phyloP scores from a whole-genome alignment of 208 protist species.

The Wallacemonas sp. region DNA sequence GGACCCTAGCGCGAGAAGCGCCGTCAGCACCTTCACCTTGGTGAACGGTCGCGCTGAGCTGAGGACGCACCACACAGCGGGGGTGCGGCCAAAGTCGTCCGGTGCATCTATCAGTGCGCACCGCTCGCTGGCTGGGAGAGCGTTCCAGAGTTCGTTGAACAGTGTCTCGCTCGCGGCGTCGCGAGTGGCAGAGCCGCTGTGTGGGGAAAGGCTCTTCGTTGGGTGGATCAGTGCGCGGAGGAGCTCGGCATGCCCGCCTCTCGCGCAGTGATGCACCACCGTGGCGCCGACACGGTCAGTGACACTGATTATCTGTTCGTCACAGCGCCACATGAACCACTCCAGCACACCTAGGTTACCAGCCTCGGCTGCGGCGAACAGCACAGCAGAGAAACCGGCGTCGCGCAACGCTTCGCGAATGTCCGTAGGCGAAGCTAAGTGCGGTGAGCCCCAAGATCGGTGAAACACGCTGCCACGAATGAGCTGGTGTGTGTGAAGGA shows the following conservation, averaged over 20 bases:
- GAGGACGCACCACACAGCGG: slow-evolving; percentile 54
- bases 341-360: slow-evolving; percentile 29
- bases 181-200: background rate
- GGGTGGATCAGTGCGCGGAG: slow-evolving; percentile 31
- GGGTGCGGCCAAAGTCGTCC: slow-evolving; percentile 38
- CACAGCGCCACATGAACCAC: slow-evolving; percentile 29
- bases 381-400: slow-evolving; percentile 8
- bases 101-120: slow-evolving; percentile 31
- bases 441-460: background rate
- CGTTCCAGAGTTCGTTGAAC: background rate
- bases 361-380: slow-evolving; percentile 45
- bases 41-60: slow-evolving; percentile 1
- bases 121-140: slow-evolving; percentile 8
- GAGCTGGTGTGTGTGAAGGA: slow-evolving; percentile 11
- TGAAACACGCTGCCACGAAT: background rate
- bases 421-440: no score
- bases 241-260: slow-evolving; percentile 17
- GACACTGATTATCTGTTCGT: slow-evolving; percentile 19
- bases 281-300: slow-evolving; percentile 30
- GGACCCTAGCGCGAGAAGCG: slow-evolving; percentile 37
- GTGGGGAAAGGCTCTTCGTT: background rate
- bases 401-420: slow-evolving; percentile 2
- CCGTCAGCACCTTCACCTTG: slow-evolving; percentile 29
- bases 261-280: slow-evolving; percentile 56
- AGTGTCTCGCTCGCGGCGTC: background rate